These are phyloP conservation scores for Carex littledalei DNA, from an alignment of 176 grass and related monocot species.

Conservation along the genomic window DNA sequence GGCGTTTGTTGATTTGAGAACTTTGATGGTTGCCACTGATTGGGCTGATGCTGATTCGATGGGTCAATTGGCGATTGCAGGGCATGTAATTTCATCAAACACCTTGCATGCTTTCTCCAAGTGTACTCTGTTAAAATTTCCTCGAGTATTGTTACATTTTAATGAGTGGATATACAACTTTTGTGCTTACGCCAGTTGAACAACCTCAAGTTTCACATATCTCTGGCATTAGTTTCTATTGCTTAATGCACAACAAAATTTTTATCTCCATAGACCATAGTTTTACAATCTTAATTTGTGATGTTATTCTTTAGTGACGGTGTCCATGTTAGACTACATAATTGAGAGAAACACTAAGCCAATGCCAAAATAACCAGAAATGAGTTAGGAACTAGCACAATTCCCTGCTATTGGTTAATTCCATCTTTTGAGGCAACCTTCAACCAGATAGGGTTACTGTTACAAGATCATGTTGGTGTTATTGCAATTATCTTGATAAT, in stretches of 20 bases:
- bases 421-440: background rate
- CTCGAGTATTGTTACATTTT: background rate
- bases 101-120: background rate
- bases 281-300: background rate
- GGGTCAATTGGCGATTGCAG: conserved; percentile 73
- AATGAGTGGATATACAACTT: background rate
- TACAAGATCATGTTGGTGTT: background rate
- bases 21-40: conserved; percentile 86
- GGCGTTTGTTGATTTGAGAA: conserved; percentile 74
- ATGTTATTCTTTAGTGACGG: background rate
- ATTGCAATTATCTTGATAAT: background rate
- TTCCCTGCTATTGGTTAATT: background rate
- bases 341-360: background rate
- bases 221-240: background rate
- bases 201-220: background rate
- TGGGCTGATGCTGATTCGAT: conserved; percentile 59
- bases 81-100: conserved; percentile 50
- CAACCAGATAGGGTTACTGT: background rate
- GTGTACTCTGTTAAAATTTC: background rate
- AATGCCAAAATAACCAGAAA: background rate
- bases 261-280: background rate
- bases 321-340: background rate
- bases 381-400: background rate
- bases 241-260: background rate
- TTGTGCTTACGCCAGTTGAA: background rate